Conservation (phyloP, 78 protist species). For the Guillardia theta region DNA sequence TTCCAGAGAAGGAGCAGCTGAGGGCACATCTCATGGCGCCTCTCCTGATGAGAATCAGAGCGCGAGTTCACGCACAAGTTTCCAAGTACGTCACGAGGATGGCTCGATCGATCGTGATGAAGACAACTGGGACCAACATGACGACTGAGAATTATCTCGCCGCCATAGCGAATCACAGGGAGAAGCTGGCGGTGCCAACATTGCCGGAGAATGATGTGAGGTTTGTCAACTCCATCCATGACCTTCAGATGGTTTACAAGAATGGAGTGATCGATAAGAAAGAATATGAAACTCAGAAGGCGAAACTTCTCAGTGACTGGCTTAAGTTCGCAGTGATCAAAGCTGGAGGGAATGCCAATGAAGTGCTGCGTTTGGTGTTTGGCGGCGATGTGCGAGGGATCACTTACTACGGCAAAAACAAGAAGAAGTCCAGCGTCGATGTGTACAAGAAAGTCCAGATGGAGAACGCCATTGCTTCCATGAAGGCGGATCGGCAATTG, state of each 20-base stretch:
- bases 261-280: neutral
- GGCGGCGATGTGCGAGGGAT: constrained; percentile 10
- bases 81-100: neutral
- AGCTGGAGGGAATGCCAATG: constrained; percentile 18
- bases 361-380: constrained; percentile 15
- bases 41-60: neutral
- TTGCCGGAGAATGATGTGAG: neutral
- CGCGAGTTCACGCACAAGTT: constrained; percentile 5
- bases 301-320: constrained; percentile 4
- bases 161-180: neutral
- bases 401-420: neutral
- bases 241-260: neutral
- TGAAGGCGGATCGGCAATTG: constrained; percentile 5
- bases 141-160: neutral
- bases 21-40: constrained; percentile 31
- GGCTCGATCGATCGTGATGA: neutral
- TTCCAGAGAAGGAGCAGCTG: neutral
- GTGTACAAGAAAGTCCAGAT: neutral
- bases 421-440: neutral
- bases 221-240: neutral
- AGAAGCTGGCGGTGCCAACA: neutral
- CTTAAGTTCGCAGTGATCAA: neutral
- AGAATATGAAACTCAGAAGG: neutral
- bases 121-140: neutral
- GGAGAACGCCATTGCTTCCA: neutral